Evolutionary conservation across 176 grass and related monocot genomes (phyloP), one percentile per base, ranked within the genome.

Genomic region (Saccharum officinarum): DNA sequence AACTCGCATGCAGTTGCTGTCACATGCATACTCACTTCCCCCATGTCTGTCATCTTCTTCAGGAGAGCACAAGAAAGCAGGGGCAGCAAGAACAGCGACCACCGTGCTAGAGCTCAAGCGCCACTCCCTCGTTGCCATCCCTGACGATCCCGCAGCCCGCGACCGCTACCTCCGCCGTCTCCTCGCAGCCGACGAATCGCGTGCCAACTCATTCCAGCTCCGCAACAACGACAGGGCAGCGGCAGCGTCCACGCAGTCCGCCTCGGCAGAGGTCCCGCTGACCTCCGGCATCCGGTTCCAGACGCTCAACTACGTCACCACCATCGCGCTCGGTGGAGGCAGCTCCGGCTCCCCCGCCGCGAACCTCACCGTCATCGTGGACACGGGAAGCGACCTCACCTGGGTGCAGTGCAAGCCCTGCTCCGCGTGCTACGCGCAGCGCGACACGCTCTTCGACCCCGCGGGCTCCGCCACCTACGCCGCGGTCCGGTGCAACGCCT

Each of bases 341-440:
- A 62, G 75, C 34, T 87, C 83, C 69, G 78, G 77, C 15, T 20
- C 33, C 34, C 18, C 41, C 20, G 75, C 75, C 41, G 64, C 52
- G 64, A 89, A 90, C 63, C 91, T 81, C 37, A 95, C 91, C 10
- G 93, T 98, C 84, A 98, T 98, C 76, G 88, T 98, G 46, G 95
- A 98, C 65, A 98, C 95, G 0, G 95, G 95, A 6, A 98, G 93
- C 76, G 95, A 98, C 63, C 95, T 98, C 34, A 98, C 95, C 26
- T 98, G 95, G 95, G 95, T 98, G 52, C 95, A 95, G 85, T 95
- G 93, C 93, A 95, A 93, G 62, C 91, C 96, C 17, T 98, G 96
- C 81, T 47, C 60, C 14, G n/a, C 20, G 73, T 98, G 96, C 82
- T 98, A 98, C 86, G 80, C 67, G 23, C 93, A 98, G 60, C 70